Conservation (phyloP, 2,329 filamentous ascomycete species). For the Trichophyton schoenleinii region DNA sequence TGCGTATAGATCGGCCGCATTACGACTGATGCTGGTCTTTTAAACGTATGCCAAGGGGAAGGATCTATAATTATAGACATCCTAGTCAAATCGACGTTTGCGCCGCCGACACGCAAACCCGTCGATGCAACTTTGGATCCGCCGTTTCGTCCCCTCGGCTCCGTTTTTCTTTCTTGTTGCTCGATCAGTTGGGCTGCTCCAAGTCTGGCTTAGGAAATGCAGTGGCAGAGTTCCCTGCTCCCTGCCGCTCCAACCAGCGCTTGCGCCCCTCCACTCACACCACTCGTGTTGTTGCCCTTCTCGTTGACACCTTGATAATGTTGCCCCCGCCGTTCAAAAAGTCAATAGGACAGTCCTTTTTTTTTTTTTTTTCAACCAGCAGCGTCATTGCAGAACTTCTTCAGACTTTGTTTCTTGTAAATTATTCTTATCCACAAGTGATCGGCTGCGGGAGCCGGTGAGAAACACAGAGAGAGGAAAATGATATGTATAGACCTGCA, state of each 20-base stretch:
- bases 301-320: not conserved
- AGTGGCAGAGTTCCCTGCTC: not conserved
- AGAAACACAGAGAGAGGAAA: not conserved
- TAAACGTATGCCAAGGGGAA: not conserved
- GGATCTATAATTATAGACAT: constrained; percentile 1
- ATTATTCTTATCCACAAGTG: not conserved
- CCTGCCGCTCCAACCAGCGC: not conserved
- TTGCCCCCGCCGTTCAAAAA: not conserved
- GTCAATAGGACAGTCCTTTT: not conserved
- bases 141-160: not conserved
- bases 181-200: not conserved
- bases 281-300: not conserved
- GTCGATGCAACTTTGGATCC: not conserved
- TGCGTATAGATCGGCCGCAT: not conserved
- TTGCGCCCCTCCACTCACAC: not conserved
- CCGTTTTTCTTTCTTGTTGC: not conserved
- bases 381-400: not conserved
- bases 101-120: not conserved
- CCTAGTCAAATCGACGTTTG: not conserved
- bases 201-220: not conserved
- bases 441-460: not conserved
- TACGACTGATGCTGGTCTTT: not conserved
- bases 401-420: not conserved
- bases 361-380: not conserved
- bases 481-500: not conserved